Conservation (phyloP, 129 eudicot species). For the Mikania micrantha region DNA sequence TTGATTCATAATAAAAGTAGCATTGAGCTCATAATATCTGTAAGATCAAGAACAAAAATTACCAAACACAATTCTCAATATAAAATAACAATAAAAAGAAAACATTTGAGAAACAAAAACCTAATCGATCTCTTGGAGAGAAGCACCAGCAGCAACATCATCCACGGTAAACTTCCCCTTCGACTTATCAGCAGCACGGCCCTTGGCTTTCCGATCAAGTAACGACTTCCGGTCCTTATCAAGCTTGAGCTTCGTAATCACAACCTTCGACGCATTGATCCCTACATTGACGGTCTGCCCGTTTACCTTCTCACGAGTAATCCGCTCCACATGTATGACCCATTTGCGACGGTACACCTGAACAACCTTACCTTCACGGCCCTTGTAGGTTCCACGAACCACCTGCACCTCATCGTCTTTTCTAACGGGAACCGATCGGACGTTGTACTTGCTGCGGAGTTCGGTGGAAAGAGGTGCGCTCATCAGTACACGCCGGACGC, state of each 20-base stretch:
- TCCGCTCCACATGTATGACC: conserved; percentile 36
- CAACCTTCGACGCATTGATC: conserved; percentile 21
- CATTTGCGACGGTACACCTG: conserved; percentile 10
- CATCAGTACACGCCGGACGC: conserved; percentile 40
- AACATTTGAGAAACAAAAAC: not conserved
- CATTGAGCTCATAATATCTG: conserved; percentile 7
- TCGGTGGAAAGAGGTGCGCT: conserved; percentile 38
- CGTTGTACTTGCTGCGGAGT: conserved; percentile 11
- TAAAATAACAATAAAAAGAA: not conserved
- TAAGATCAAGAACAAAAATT: conserved; percentile 1
- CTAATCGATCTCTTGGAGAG: conserved; percentile 41
- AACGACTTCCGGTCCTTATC: conserved; percentile 34
- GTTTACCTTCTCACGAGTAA: conserved; percentile 36
- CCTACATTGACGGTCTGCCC: conserved; percentile 31
- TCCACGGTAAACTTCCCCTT: conserved; percentile 31
- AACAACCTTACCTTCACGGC: too few species aligned
- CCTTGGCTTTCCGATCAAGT: conserved; percentile 34
- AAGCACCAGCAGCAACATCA: conserved; percentile 34
- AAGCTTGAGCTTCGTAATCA: conserved; percentile 28
- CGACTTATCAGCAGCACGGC: conserved; percentile 23
- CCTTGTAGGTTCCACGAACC: too few species aligned
- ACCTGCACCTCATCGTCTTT: too few species aligned
- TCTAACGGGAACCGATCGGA: too few species aligned
- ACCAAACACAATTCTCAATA: conserved; percentile 9
- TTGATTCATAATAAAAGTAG: conserved; percentile 4